phyloP scores from a whole-genome alignment of 2,329 filamentous ascomycete species.

The Arthroderma sp. region DNA sequence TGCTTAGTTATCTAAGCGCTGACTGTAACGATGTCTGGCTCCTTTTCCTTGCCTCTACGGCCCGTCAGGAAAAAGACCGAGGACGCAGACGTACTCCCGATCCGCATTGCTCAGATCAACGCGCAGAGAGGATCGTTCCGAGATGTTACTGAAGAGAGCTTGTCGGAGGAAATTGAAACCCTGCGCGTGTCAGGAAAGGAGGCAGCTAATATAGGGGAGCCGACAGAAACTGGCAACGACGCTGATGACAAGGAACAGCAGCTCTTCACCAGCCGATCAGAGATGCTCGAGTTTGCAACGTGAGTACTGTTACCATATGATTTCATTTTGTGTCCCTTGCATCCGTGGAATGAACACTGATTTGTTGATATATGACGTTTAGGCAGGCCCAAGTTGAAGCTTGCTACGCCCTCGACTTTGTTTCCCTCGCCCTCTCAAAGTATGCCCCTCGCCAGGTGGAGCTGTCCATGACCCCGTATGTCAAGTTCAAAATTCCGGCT shows the following conservation, averaged over 20 bases:
- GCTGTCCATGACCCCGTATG: slow-evolving; percentile 54
- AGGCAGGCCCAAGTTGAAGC: slow-evolving; percentile 37
- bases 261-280: slow-evolving; percentile 34
- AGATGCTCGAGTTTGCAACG: slow-evolving; percentile 35
- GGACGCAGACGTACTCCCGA: slow-evolving; percentile 42
- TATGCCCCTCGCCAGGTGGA: slow-evolving; percentile 59
- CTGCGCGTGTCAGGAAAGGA: slow-evolving; percentile 35
- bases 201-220: slow-evolving; percentile 33
- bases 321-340: neutral
- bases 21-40: slow-evolving; percentile 26
- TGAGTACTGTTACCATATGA: slow-evolving; percentile 21
- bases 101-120: slow-evolving; percentile 70
- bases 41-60: slow-evolving; percentile 48
- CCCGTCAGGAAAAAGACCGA: slow-evolving; percentile 32
- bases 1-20: no score
- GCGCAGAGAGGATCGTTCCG: slow-evolving; percentile 70
- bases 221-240: slow-evolving; percentile 22
- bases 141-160: slow-evolving; percentile 58
- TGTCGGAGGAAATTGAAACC: slow-evolving; percentile 55
- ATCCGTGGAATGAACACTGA: neutral
- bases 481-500: slow-evolving; percentile 60
- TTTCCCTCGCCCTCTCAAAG: slow-evolving; percentile 75
- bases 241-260: slow-evolving; percentile 30
- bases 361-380: neutral
- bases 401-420: slow-evolving; percentile 63